Evolutionary conservation across 2,329 filamentous ascomycete species (phyloP).

Genomic region (Diaporthe vaccinii): DNA sequence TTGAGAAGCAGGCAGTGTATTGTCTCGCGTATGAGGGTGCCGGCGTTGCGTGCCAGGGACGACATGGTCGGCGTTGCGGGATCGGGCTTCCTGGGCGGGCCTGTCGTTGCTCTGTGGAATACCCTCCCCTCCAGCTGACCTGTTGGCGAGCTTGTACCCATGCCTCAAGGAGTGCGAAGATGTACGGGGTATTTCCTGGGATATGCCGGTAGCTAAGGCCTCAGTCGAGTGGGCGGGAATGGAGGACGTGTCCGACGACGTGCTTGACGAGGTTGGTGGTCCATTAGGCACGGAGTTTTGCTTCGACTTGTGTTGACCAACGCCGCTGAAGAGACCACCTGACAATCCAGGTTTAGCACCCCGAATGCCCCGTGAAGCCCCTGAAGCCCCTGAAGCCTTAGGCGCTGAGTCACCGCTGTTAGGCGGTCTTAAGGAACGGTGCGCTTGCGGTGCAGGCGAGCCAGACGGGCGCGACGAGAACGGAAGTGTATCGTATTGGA

Average conservation of each 20-base stretch:
- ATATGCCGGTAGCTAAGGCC: neutral
- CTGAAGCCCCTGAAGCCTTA: neutral
- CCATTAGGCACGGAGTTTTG: neutral
- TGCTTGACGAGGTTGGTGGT: neutral
- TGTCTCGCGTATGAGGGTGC: neutral
- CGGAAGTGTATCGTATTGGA: neutral
- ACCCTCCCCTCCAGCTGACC: neutral
- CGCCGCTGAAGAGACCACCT: neutral
- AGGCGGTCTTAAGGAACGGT: too few species aligned
- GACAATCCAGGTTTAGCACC: neutral
- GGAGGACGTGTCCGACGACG: neutral
- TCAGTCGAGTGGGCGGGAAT: neutral
- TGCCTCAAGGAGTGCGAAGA: neutral
- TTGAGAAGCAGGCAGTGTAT: neutral
- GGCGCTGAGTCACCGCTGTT: neutral
- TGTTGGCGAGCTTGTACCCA: neutral
- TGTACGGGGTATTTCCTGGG: neutral
- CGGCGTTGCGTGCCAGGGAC: neutral
- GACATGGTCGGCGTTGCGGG: neutral
- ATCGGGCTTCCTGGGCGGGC: too few species aligned
- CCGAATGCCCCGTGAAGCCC: neutral
- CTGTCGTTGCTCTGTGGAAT: neutral
- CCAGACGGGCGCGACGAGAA: neutral
- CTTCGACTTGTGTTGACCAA: neutral
- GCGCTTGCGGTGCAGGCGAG: neutral